phyloP scores from a whole-genome alignment of 2,329 filamentous ascomycete genomes.

The Endocalyx cinctus region DNA sequence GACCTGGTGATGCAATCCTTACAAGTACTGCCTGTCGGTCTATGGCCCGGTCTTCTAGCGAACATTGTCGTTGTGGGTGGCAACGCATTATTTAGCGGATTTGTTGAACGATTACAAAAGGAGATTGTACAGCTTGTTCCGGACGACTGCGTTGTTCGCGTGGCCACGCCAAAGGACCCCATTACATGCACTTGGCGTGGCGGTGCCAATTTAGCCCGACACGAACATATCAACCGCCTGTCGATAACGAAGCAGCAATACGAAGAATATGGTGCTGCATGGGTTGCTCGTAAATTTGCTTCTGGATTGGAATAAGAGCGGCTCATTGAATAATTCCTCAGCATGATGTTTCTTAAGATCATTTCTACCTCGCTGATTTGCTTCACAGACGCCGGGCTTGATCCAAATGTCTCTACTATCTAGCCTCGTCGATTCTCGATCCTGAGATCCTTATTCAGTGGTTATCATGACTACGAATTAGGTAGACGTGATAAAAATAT shows the following conservation, averaged over 20 bases:
- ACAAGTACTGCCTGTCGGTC: conserved; percentile 66
- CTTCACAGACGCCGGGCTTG: not conserved
- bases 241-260: conserved; percentile 88
- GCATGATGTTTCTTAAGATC: too few relatives aligned
- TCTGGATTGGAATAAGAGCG: conserved; percentile 28
- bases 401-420: too few relatives aligned
- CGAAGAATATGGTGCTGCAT: conserved; percentile 73
- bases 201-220: conserved; percentile 70
- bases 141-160: conserved; percentile 72
- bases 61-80: conserved; percentile 90
- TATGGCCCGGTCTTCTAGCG: conserved; percentile 78
- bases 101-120: conserved; percentile 71
- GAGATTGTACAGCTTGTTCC: conserved; percentile 70
- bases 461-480: too few relatives aligned
- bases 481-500: too few relatives aligned
- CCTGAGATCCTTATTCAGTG: too few relatives aligned
- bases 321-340: too few relatives aligned
- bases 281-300: conserved; percentile 69
- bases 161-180: conserved; percentile 66
- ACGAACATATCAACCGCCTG: conserved; percentile 61
- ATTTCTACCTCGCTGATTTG: not conserved
- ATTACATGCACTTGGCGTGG: conserved; percentile 81
- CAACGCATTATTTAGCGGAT: conserved; percentile 73
- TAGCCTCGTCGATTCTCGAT: too few relatives aligned
- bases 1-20: conserved; percentile 80